Percentiles rank a stretch among this genome's conserved stretches.
Conservation (phyloP, 108 stramenopile genomes). For the Conticribra weissflogii region DNA sequence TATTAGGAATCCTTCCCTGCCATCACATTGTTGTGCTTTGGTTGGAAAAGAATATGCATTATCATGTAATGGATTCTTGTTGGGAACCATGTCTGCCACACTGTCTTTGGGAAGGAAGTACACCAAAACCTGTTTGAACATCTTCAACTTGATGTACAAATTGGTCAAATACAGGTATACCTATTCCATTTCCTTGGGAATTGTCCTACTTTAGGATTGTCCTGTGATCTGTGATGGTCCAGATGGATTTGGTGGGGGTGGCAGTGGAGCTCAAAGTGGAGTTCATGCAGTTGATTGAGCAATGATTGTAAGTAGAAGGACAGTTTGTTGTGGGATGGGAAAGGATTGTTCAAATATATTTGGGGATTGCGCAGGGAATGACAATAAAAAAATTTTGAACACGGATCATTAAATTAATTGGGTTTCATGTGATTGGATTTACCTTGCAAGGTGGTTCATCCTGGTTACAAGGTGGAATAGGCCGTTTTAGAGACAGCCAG, state of each 20-base stretch:
- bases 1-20: constrained; percentile 24
- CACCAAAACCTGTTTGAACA: constrained; percentile 46
- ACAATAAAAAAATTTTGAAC: not conserved
- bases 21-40: constrained; percentile 47
- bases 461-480: no score
- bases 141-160: constrained; percentile 45
- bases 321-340: not conserved
- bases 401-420: constrained; percentile 4
- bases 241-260: constrained; percentile 53
- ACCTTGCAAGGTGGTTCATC: constrained; percentile 43
- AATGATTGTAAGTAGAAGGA: not conserved
- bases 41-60: constrained; percentile 50
- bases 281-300: constrained; percentile 37
- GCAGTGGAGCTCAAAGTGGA: constrained; percentile 38
- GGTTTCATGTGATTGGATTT: constrained; percentile 40
- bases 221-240: constrained; percentile 44
- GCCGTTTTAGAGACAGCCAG: no score
- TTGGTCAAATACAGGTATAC: constrained; percentile 44
- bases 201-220: constrained; percentile 48
- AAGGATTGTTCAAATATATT: not conserved
- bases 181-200: constrained; percentile 41
- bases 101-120: constrained; percentile 14
- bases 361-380: no score
- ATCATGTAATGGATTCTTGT: constrained; percentile 16
- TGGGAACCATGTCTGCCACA: not conserved